Percentiles rank a stretch among this genome's conserved stretches.
Conservation (phyloP, 192 early-diverging fungal genomes). For the Phycomyces nitens region DNA sequence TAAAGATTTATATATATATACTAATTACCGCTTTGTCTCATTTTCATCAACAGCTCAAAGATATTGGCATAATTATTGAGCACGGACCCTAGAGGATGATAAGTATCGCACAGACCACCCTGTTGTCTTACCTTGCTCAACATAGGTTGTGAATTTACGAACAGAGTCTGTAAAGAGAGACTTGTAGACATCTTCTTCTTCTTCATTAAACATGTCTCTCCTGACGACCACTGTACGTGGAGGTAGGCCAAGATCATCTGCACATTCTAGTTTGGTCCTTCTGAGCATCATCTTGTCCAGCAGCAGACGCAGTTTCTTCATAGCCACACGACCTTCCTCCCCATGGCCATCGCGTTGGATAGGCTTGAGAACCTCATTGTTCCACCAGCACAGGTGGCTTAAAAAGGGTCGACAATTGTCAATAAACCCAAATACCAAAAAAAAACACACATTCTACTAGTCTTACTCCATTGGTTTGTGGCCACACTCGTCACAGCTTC, state of each 20-base stretch:
- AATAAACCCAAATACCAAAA: neutral
- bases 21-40: conserved; percentile 65
- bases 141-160: conserved; percentile 80
- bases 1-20: no score
- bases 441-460: neutral
- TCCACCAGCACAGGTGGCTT: conserved; percentile 83
- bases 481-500: conserved; percentile 54
- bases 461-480: conserved; percentile 58
- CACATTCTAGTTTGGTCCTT: conserved; percentile 84
- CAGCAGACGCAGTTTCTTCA: conserved; percentile 70
- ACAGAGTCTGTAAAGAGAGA: conserved; percentile 73
- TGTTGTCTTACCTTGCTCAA: conserved; percentile 48
- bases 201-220: conserved; percentile 81
- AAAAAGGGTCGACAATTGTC: neutral
- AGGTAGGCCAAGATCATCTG: conserved; percentile 84
- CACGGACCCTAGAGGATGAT: conserved; percentile 48
- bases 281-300: conserved; percentile 88
- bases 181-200: conserved; percentile 88
- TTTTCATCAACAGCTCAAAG: conserved; percentile 83
- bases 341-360: conserved; percentile 74
- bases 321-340: conserved; percentile 59
- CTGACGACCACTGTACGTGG: conserved; percentile 78
- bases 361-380: conserved; percentile 84
- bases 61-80: conserved; percentile 94
- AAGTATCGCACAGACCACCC: neutral